Evolutionary conservation across 371 early-diverging fungal genomes (phyloP).

Genomic region (Mortierella sp.): DNA sequence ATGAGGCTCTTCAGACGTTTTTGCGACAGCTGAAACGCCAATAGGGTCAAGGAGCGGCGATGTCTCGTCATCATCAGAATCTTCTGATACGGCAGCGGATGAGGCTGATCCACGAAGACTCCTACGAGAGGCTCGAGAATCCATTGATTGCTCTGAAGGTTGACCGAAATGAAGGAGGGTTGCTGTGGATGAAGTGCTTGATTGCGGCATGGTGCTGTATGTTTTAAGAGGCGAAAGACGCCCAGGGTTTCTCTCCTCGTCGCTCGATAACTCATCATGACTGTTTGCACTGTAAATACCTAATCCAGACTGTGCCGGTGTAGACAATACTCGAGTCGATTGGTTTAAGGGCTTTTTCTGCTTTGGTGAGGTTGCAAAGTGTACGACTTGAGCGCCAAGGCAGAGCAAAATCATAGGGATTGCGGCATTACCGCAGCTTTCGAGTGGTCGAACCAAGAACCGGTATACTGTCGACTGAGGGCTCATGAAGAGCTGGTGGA

Average conservation of each 20-base stretch:
- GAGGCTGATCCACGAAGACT: neutral
- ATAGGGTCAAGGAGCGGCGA: neutral
- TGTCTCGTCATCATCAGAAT: slow-evolving; percentile 13
- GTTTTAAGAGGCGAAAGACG: neutral
- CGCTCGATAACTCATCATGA: slow-evolving; percentile 21
- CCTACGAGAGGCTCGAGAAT: neutral
- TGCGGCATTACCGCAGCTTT: slow-evolving; percentile 73
- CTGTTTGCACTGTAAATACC: slow-evolving; percentile 15
- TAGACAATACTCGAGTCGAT: neutral
- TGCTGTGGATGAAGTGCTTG: slow-evolving; percentile 40
- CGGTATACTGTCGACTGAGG: slow-evolving; percentile 64
- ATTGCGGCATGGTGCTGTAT: slow-evolving; percentile 5
- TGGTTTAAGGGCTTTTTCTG: neutral
- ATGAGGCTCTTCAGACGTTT: neutral
- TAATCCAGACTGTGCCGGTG: slow-evolving; percentile 12
- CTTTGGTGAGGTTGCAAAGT: slow-evolving; percentile 34
- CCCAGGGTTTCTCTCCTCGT: slow-evolving; percentile 19
- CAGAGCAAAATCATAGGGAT: slow-evolving; percentile 78
- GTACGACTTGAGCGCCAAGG: slow-evolving; percentile 75
- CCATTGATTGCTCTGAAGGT: neutral
- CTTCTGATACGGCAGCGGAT: slow-evolving; percentile 14
- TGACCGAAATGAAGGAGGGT: slow-evolving; percentile 35
- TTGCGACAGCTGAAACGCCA: neutral
- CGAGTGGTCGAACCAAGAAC: slow-evolving; percentile 71
- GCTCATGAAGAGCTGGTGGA: slow-evolving; percentile 60